Base-by-base conservation (phyloP, 2,329 filamentous ascomycete species). In the Pseudogymnoascus sp. region DNA sequence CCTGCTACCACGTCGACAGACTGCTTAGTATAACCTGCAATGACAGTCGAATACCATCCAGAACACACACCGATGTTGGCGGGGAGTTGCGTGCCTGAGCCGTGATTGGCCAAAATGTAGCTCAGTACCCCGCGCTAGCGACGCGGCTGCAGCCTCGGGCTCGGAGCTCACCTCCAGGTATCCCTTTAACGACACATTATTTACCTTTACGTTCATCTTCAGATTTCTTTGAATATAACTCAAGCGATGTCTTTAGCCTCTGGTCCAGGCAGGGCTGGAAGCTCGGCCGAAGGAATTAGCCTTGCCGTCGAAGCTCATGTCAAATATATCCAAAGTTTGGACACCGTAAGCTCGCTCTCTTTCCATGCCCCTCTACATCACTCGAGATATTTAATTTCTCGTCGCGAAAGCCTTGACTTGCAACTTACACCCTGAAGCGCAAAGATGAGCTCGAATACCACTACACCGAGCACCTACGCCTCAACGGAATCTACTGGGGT, bases 401-500 rank as follows among this genome's bases (percentile, higher is more conserved):
- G 8, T 55, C 9, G 10, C 4, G 13, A 35, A 15, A 13, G n/a
- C 2, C 66, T 72, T 72, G 70, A 71, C 70, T 18, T 7, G 21
- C 18, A 45, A 60, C 63, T 66, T 71, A 79, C 72, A 65, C 66
- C 71, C 69, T 65, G 69, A 77, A 88, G 85, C 87, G 89, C 72
- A 92, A 89, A 78, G 92, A 97, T 80, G 90, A 97, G 76, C 87
- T 96, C 69, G 92, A 97, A 75, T 99, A 97, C 79, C 97, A 93
- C 89, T 81, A 97, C 72, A 99, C 94, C 12, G 93, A 99, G 76
- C 94, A 99, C 74, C 82, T 99, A 67, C 91, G 94, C 64, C 83
- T 99, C 63, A 97, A 94, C 73, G 94, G 94, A 48, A 84, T 99
- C 58, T 99, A 99, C 76, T 99, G 94, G 94, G 94, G 94, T 12